Conservation (phyloP, 768 basidiomycete species). For the Suillus weaverae region DNA sequence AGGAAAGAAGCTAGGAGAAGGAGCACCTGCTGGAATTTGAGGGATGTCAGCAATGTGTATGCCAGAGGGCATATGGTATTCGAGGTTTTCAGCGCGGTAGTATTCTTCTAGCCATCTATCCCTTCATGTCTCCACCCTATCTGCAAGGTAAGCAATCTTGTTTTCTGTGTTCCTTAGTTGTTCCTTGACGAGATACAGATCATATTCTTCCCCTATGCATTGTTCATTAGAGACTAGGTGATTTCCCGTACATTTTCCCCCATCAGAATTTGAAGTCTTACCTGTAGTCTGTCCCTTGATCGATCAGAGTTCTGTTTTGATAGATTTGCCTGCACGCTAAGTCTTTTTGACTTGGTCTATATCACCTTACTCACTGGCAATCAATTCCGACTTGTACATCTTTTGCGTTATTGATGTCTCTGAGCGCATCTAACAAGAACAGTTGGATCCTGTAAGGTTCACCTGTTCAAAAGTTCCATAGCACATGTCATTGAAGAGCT, state of each 20-base stretch:
- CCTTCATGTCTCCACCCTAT: neutral
- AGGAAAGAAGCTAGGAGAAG: neutral
- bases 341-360: neutral
- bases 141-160: neutral
- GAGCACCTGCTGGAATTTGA: neutral
- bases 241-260: neutral
- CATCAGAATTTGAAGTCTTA: neutral
- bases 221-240: neutral
- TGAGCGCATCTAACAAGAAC: neutral
- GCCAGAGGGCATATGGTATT: neutral
- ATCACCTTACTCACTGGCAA: neutral
- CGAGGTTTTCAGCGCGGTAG: neutral
- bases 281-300: neutral
- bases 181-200: neutral
- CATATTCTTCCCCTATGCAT: neutral
- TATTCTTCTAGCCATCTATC: neutral
- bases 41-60: neutral
- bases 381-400: neutral
- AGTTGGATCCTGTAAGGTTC: neutral
- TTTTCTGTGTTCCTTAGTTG: neutral
- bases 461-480: neutral
- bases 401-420: neutral
- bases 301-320: neutral
- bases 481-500: neutral
- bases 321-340: neutral